These are phyloP conservation scores for Suhomyces xylopsoci DNA, from an alignment of 805 yeast genomes.

Conservation along the genomic window DNA sequence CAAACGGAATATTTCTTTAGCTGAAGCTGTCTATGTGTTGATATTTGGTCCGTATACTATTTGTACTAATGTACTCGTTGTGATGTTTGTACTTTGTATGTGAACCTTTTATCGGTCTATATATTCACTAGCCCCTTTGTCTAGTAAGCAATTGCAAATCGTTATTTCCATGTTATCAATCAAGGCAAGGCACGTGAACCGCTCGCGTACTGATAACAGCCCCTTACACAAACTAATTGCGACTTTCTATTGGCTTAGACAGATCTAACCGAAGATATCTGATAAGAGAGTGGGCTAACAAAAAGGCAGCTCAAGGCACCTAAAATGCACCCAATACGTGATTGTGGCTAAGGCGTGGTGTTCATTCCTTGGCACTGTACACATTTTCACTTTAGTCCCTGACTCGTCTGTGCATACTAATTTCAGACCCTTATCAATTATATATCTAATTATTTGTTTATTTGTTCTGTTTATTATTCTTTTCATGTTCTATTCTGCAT, in stretches of 20 bases:
- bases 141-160: neutral
- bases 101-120: neutral
- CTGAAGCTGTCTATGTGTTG: neutral
- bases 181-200: neutral
- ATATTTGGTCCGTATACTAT: no score
- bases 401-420: neutral
- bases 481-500: neutral
- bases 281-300: neutral
- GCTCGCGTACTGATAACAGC: neutral
- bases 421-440: neutral
- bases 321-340: neutral
- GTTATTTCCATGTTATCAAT: neutral
- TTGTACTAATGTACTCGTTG: neutral
- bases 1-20: no score
- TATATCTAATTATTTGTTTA: no score
- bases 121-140: neutral
- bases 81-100: neutral
- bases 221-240: neutral
- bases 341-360: neutral
- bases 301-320: neutral
- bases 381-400: neutral
- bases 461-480: neutral
- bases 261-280: neutral
- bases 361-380: neutral
- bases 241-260: conserved; percentile 1